Evolutionary conservation across 2,329 filamentous ascomycete genomes (phyloP), one percentile per base, ranked within the genome.

Genomic region (Tolypocladium cylindrosporum): DNA sequence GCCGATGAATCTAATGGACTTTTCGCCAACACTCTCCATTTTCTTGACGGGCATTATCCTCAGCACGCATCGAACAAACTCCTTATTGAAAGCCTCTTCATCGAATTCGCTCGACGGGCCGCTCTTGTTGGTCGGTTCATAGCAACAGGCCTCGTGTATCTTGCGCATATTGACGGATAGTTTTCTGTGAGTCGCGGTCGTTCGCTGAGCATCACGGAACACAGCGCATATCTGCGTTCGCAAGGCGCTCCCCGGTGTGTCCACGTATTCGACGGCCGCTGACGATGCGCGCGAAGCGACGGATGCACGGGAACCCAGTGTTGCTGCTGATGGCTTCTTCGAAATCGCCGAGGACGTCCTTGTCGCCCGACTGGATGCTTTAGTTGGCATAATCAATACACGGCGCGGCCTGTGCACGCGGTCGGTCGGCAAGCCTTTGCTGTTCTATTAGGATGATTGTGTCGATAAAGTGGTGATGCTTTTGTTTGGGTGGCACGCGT

Each of bases 31-130:
- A 16, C 83, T 80, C 74, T 99, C 94, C 42, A 89, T 88, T 78
- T 97, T 97, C 78, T 93, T 96, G 59, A 97, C 86, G 1, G 88
- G 84, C 77, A 99, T 83, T 55, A 93, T 82, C 57, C 91, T 83
- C 64, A 95, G 72, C 31, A 96, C 81, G 68, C 91, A 97, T 68
- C 94, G 83, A 58, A 86, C 82, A 58, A 97, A 85, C 71, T 99
- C 93, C 36, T 79, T 76, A 67, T 94, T 96, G 76, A 99, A 97
- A 59, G 94, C 87, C 54, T 87, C 82, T 71, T 96, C 91, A 51
- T 90, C 86, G 61, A 92, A 89, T 13, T 91, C 87, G 63, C 86
- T 82, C 13, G 80, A 76, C 13, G 77, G 71, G 4, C 70, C 64
- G 67, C 81, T 82, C 61, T 79, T 83, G 34, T 72, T 78, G 40